These are phyloP conservation scores for Penicillium griseofulvum DNA, from an alignment of 2,329 filamentous ascomycete genomes.

Conservation along the genomic window DNA sequence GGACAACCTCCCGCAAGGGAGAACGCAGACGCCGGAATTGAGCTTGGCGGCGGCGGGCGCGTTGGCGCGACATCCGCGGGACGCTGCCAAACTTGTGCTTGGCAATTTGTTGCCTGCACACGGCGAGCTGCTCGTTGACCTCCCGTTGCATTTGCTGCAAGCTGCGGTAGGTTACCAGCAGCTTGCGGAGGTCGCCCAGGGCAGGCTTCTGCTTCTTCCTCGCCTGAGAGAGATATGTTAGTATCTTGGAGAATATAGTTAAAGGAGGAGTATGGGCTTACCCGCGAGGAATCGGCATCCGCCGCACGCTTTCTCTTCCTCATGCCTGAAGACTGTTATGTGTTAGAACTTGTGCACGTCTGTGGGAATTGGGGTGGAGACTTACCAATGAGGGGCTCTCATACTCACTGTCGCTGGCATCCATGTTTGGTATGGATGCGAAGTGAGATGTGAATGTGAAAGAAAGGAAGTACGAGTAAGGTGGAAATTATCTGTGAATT, in stretches of 20 bases:
- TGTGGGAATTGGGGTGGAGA: neutral
- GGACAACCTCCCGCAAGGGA: neutral
- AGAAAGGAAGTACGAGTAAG: neutral
- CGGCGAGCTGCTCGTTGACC: neutral
- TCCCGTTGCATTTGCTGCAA: neutral
- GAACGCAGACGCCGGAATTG: neutral
- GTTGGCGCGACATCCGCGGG: neutral
- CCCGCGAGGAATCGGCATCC: neutral
- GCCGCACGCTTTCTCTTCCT: neutral
- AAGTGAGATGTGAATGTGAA: neutral
- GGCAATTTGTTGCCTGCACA: neutral
- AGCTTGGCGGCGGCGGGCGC: neutral
- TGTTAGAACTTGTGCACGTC: neutral
- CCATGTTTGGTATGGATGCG: neutral
- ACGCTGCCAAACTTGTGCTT: neutral
- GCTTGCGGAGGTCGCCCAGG: neutral
- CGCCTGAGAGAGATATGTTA: neutral
- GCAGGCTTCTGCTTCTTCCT: neutral
- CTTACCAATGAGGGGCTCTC: neutral
- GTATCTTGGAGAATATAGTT: neutral
- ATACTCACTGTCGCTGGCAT: neutral
- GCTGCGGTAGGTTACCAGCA: neutral
- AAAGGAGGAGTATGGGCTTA: neutral
- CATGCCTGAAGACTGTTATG: neutral
- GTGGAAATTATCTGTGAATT: neutral